These are phyloP conservation scores for Exophiala sp. DNA, from an alignment of 2,329 filamentous ascomycete species.

Conservation along the genomic window DNA sequence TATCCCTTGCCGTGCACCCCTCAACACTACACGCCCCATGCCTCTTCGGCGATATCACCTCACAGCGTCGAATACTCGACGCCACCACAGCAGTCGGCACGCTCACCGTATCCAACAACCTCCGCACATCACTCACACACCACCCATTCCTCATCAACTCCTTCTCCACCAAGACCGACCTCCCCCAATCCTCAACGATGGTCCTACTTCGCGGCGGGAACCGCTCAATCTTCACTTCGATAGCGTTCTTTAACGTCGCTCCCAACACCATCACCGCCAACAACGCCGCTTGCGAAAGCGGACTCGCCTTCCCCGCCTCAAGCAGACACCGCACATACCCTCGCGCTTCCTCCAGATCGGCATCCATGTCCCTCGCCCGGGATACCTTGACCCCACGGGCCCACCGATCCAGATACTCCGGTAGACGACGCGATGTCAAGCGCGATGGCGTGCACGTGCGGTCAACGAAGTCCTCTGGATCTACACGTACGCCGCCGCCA, in stretches of 20 bases:
- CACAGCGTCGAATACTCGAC: not conserved
- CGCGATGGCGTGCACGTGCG: not conserved
- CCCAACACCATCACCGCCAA: conserved; percentile 10
- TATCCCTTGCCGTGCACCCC: conserved; percentile 5
- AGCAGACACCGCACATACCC: conserved; percentile 1
- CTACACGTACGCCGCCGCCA: too few relatives aligned
- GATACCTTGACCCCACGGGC: not conserved
- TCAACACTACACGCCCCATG: not conserved
- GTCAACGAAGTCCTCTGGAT: not conserved
- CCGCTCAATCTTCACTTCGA: conserved; percentile 6
- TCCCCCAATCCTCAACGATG: conserved; percentile 5
- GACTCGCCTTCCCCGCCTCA: not conserved
- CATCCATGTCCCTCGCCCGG: not conserved
- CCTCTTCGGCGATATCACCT: not conserved
- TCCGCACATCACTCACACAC: conserved; percentile 7
- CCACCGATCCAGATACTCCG: conserved; percentile 1
- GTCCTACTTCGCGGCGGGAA: conserved; percentile 5
- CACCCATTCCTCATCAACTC: conserved; percentile 1
- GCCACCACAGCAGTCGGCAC: conserved; percentile 3
- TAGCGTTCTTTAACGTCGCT: not conserved
- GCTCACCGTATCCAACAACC: conserved; percentile 2
- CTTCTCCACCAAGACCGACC: not conserved
- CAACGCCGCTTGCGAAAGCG: not conserved
- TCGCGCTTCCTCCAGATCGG: conserved; percentile 7
- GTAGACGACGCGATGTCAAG: not conserved